A percentile compares a stretch with the other conserved stretches of the same genome.
phyloP scores from a whole-genome alignment of 2,329 filamentous ascomycete genomes.

The Penicillium occitanis region DNA sequence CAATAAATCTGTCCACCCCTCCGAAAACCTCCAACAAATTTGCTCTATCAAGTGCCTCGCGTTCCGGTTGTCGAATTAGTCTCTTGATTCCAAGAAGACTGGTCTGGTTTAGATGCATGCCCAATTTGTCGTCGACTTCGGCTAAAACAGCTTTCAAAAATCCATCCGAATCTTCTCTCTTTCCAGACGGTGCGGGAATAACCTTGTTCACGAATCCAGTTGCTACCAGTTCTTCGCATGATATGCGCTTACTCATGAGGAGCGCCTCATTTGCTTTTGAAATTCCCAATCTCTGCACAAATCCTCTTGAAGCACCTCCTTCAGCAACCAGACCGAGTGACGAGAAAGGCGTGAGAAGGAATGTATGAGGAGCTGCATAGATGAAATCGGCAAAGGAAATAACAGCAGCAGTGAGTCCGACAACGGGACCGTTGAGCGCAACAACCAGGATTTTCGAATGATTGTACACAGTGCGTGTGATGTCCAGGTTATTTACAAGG shows the following conservation, averaged over 20 bases:
- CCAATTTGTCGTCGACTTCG: conserved; percentile 79
- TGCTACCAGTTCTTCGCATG: conserved; percentile 68
- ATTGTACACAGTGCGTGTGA: conserved; percentile 84
- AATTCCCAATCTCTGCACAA: conserved; percentile 77
- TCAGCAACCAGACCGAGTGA: conserved; percentile 84
- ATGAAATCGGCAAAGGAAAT: conserved; percentile 86
- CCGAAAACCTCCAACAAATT: conserved; percentile 83
- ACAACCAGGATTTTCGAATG: conserved; percentile 92
- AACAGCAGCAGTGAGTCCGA: conserved; percentile 84
- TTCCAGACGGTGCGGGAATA: conserved; percentile 58
- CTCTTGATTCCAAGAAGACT: conserved; percentile 83
- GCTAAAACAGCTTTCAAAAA: conserved; percentile 71
- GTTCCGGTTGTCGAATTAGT: conserved; percentile 71
- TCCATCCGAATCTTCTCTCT: conserved; percentile 61
- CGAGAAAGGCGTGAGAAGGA: conserved; percentile 86
- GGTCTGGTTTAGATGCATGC: conserved; percentile 74
- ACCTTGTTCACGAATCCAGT: conserved; percentile 85
- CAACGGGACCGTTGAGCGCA: conserved; percentile 85
- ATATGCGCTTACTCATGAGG: conserved; percentile 80
- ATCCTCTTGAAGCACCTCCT: conserved; percentile 74
- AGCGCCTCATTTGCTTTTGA: conserved; percentile 87
- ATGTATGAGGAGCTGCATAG: conserved; percentile 78
- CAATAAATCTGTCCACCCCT: conserved; percentile 76
- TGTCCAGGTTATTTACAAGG: conserved; percentile 82
- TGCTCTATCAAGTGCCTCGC: conserved; percentile 70